Percentiles rank a stretch among this genome's conserved stretches.
phyloP scores from a whole-genome alignment of 371 early-diverging fungal species.

The Mucor piriformis region DNA sequence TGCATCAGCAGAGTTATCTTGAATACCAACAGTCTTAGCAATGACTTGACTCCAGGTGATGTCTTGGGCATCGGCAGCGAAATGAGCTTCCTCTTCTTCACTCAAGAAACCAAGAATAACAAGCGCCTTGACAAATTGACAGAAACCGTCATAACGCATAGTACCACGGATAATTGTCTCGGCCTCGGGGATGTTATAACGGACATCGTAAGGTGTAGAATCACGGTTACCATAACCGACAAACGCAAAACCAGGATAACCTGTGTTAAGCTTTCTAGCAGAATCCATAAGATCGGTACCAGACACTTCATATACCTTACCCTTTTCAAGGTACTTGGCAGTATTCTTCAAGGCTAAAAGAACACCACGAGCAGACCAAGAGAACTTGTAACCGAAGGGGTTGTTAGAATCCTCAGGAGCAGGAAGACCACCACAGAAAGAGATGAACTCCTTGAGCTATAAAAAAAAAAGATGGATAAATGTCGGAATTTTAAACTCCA shows the following conservation, averaged over 20 bases:
- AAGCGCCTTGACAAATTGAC: conserved; percentile 89
- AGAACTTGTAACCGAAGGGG: conserved; percentile 98
- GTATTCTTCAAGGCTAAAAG: conserved; percentile 92
- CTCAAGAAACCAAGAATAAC: conserved; percentile 92
- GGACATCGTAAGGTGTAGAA: conserved; percentile 91
- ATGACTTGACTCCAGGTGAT: conserved; percentile 78
- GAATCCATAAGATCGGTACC: conserved; percentile 91
- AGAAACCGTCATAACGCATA: conserved; percentile 92
- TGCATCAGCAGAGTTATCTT: conserved; percentile 25
- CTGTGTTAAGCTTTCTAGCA: conserved; percentile 81
- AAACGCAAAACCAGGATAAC: conserved; percentile 87
- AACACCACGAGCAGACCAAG: conserved; percentile 97
- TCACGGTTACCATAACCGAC: conserved; percentile 97
- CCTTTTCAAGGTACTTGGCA: conserved; percentile 87
- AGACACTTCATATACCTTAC: conserved; percentile 88
- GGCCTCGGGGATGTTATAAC: conserved; percentile 95
- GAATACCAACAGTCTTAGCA: conserved; percentile 61
- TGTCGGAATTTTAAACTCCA: not conserved
- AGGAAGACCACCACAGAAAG: conserved; percentile 98
- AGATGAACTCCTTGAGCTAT: conserved; percentile 81
- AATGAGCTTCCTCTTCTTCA: conserved; percentile 70
- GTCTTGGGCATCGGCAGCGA: conserved; percentile 59
- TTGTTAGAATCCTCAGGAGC: conserved; percentile 97
- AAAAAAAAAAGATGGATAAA: not conserved
- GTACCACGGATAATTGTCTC: conserved; percentile 94